Base-by-base conservation (phyloP, 768 basidiomycete genomes). In the Candolleomyces aberdarensis region DNA sequence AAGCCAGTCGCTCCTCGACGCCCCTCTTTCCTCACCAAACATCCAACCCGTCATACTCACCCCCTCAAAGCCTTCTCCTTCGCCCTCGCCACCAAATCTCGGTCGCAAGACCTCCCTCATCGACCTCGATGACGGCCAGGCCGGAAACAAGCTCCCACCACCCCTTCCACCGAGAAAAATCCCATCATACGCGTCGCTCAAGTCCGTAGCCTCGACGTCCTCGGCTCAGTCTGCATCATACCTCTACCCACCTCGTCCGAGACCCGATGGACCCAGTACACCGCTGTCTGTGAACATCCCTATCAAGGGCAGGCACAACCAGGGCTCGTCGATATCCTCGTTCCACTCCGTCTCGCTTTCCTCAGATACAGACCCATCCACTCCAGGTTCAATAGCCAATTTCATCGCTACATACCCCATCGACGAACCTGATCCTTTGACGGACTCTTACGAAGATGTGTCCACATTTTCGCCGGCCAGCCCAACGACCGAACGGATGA, bases 291-390 rank as follows among this genome's bases (percentile, higher is more conserved):
- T 61, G 22, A 57, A 31, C 15, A 57, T 22, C 51, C 15, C 55
- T 36, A 29, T 44, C 49, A 20, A 47, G 31, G 8, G 48, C 17
- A 76, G 79, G 46, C 89, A 92, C 69, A 81, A 76, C 5, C 81
- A 83, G 5, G 82, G 81, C 3, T 89, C 89, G 1, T 92, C 91
- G 52, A 82, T 91, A 43, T 92, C 91, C 3, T 92, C 91, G 31
- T 91, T 93, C 63, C 89, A 91, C 66, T 91, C 91, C 2, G 88
- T 92, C 26, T 92, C 91, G 1, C 80, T 92, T 17, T 92, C 90
- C 1, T 88, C 87, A 7, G 86, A 87, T 63, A 77, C 78, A 32
- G 77, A 79, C 61, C 71, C 76, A 17, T 74, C 74, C 60, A 77
- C 75, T 1, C 77, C 78, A 10, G 74, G 71, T 31, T 79, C 77